A percentile compares a stretch with the other conserved stretches of the same genome.
These are phyloP conservation scores for Hypoxylon sp. DNA, from an alignment of 2,329 filamentous ascomycete species.

Conservation along the genomic window DNA sequence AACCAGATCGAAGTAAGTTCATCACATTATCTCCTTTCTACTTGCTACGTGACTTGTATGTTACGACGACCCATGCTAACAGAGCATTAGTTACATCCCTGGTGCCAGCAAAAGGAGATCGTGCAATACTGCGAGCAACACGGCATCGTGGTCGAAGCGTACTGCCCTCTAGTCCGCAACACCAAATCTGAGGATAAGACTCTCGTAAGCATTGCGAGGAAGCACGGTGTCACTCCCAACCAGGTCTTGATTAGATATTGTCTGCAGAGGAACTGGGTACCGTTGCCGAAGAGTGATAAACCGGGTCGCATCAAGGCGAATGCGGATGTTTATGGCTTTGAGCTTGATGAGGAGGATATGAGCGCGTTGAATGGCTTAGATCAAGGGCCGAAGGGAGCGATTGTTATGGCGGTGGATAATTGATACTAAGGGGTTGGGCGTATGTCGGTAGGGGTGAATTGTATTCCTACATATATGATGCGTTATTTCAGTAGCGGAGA, in stretches of 20 bases:
- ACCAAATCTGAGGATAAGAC: slow-evolving; percentile 71
- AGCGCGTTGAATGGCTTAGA: slow-evolving; percentile 63
- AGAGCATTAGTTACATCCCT: slow-evolving; percentile 73
- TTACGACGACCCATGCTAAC: neutral
- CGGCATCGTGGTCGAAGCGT: slow-evolving; percentile 66
- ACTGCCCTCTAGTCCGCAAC: slow-evolving; percentile 69
- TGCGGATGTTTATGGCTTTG: slow-evolving; percentile 71
- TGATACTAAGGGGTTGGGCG: neutral
- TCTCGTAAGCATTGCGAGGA: slow-evolving; percentile 68
- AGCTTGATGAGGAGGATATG: slow-evolving; percentile 70
- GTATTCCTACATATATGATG: neutral
- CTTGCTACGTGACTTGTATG: neutral
- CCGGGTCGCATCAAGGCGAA: slow-evolving; percentile 71
- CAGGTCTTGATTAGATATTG: slow-evolving; percentile 78
- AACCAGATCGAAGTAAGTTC: slow-evolving; percentile 74
- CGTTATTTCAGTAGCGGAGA: too few relatives aligned
- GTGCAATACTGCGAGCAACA: slow-evolving; percentile 71
- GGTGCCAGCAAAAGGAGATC: slow-evolving; percentile 67
- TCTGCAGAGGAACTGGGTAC: slow-evolving; percentile 77
- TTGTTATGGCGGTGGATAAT: slow-evolving; percentile 50
- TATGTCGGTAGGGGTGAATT: neutral
- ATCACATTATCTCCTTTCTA: neutral
- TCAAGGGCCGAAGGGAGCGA: slow-evolving; percentile 59
- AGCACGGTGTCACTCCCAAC: slow-evolving; percentile 70
- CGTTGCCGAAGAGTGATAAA: slow-evolving; percentile 75